These are phyloP conservation scores for Herpetomonas samuelpessoai DNA, from an alignment of 208 protist genomes.

Conservation along the genomic window DNA sequence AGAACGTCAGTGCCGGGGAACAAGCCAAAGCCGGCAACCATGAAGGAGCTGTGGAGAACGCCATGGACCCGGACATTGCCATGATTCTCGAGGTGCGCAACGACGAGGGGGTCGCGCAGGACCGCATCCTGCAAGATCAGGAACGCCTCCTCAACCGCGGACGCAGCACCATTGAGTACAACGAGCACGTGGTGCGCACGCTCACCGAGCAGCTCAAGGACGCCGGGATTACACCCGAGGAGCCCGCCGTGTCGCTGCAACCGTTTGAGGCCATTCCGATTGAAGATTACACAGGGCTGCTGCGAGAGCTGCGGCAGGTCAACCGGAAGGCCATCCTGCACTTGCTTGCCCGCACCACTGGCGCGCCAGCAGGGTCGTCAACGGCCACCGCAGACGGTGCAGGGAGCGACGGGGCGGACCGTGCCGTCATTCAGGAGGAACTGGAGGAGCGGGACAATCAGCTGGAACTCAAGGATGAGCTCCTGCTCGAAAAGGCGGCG, in stretches of 20 bases:
- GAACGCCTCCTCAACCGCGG: constrained; percentile 47
- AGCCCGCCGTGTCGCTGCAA: constrained; percentile 20
- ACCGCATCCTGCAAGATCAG: constrained; percentile 56
- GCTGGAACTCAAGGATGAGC: constrained; percentile 73
- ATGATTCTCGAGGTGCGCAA: constrained; percentile 54
- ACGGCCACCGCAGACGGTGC: no score
- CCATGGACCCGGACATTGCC: constrained; percentile 22
- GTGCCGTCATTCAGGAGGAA: constrained; percentile 26
- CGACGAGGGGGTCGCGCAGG: constrained; percentile 57
- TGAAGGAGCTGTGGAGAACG: not conserved
- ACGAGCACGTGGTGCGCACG: constrained; percentile 35
- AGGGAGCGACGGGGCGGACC: constrained; percentile 4
- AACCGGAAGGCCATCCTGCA: constrained; percentile 42
- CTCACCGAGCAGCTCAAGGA: constrained; percentile 35
- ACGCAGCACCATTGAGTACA: constrained; percentile 32
- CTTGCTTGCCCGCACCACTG: constrained; percentile 29
- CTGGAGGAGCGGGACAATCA: constrained; percentile 67
- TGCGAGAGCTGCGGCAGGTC: constrained; percentile 50
- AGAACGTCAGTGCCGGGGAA: constrained; percentile 1
- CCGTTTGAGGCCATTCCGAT: constrained; percentile 58
- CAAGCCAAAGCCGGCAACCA: not conserved
- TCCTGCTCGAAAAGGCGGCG: constrained; percentile 72
- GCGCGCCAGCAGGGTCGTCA: not conserved
- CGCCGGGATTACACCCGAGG: constrained; percentile 19
- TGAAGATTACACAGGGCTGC: constrained; percentile 64